Evolutionary conservation across 2,329 filamentous ascomycete genomes (phyloP).

Genomic region (Monosporascus ibericus): DNA sequence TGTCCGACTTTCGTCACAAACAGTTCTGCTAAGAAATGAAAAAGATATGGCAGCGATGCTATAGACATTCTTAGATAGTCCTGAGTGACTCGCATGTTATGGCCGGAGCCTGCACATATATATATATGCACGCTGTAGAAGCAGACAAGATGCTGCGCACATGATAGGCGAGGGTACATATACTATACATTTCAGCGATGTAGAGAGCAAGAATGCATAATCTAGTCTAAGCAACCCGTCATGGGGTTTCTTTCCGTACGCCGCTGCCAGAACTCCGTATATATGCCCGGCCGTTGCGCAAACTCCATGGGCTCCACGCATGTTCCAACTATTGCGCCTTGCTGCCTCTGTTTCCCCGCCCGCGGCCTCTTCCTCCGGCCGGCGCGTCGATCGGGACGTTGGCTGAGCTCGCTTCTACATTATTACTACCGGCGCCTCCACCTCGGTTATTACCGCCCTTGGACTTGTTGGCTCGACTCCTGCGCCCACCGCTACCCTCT

Average conservation of each 20-base stretch:
- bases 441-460: slow-evolving; percentile 11
- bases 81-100: too few species aligned
- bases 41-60: too few species aligned
- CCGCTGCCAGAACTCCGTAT: slow-evolving; percentile 4
- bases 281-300: not conserved
- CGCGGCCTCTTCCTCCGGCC: slow-evolving; percentile 7
- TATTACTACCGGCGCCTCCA: slow-evolving; percentile 4
- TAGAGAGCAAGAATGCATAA: not conserved
- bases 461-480: slow-evolving; percentile 11
- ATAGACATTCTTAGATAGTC: too few species aligned
- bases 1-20: too few species aligned
- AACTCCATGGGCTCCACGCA: not conserved
- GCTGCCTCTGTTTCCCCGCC: slow-evolving; percentile 13
- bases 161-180: not conserved
- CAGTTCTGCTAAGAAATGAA: too few species aligned
- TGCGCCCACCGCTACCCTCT: slow-evolving; percentile 10
- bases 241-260: not conserved
- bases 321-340: slow-evolving; percentile 4
- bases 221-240: not conserved
- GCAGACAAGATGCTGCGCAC: not conserved
- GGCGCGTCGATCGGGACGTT: not conserved
- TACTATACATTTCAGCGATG: not conserved
- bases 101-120: too few species aligned
- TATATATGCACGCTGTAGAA: too few species aligned
- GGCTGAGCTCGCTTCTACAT: slow-evolving; percentile 5